These are phyloP conservation scores for Solanum chacoense DNA, from an alignment of 305 asterid species.

Conservation along the genomic window DNA sequence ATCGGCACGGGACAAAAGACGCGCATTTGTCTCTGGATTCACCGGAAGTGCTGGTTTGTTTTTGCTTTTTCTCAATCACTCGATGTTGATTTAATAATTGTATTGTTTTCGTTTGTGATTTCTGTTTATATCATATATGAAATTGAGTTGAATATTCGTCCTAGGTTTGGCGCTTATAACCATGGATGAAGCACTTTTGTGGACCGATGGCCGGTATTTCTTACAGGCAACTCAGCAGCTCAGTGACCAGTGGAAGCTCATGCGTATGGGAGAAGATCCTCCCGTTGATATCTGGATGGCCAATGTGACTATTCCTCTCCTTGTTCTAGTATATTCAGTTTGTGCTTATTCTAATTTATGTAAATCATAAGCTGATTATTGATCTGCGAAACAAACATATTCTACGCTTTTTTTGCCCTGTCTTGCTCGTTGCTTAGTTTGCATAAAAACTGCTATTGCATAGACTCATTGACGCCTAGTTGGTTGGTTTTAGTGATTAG, in stretches of 20 bases:
- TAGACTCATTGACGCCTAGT: not conserved
- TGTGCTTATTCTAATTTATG: not conserved
- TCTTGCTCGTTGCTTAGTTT: not conserved
- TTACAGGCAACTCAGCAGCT: constrained; percentile 87
- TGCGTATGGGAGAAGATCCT: constrained; percentile 84
- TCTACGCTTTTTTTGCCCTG: not conserved
- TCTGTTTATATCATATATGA: not conserved
- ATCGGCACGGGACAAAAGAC: constrained; percentile 77
- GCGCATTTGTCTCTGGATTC: constrained; percentile 80
- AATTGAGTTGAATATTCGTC: not conserved
- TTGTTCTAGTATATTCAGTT: not conserved
- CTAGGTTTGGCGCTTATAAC: constrained; percentile 83
- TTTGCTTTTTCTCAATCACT: not conserved
- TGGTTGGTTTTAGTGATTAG: not conserved
- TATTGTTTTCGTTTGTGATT: not conserved
- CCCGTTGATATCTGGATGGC: constrained; percentile 79
- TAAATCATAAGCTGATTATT: not conserved
- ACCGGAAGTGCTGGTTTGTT: constrained; percentile 80
- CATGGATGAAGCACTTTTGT: constrained; percentile 69
- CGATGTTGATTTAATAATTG: not conserved
- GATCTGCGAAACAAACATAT: not conserved
- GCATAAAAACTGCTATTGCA: not conserved
- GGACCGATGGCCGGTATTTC: constrained; percentile 96
- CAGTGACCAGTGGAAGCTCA: constrained; percentile 77
- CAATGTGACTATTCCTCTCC: constrained; percentile 43